Base-by-base conservation (phyloP, 2,329 filamentous ascomycete genomes). In the Trichoderma simmonsii region DNA sequence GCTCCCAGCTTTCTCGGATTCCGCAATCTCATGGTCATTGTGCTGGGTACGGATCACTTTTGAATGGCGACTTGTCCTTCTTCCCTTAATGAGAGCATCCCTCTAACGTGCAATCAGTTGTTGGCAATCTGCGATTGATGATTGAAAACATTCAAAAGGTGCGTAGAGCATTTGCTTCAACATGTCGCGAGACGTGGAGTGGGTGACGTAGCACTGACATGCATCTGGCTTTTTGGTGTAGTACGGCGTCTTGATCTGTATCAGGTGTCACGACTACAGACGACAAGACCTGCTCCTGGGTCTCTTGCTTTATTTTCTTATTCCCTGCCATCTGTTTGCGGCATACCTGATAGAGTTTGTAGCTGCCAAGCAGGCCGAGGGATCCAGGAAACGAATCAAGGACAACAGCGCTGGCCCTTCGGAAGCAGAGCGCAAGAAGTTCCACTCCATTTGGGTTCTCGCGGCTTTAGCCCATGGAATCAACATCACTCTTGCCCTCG, bases 61-160 rank as follows among this genome's bases (percentile, higher is more conserved):
- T n/a, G 21, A 15, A n/a, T 15, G n/a, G 54, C 15, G 30, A 15
- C 28, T 6, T 6, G 21, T 6, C 18, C 7, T 21, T 34, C 9
- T 51, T 24, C 9, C 6, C 2, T 18, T 4, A 3, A 61, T 26
- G 51, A 56, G 54, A n/a, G 15, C 24, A 3, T 73, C 71, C 73
- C 73, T 71, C 71, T 77, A 69, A 77, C 76, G 71, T 71, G 73
- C 65, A 57, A 51, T 73, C 24, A 94, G 93, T 98, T 78, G 94
- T 95, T 64, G 96, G 95, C 77, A 99, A 99, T 80, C 83, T 99
- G 66, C 91, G 96, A 75, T 86, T 99, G 78, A 93, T 98, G 84
- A 94, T 99, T 79, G 96, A 98, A 82, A 99, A 99, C 80, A 93
- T 95, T 76, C 93, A 95, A 85, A 98, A 98, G 87, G 93, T 93